Evolutionary conservation across 2,329 filamentous ascomycete genomes (phyloP).

Genomic region (Cercospora sp.): DNA sequence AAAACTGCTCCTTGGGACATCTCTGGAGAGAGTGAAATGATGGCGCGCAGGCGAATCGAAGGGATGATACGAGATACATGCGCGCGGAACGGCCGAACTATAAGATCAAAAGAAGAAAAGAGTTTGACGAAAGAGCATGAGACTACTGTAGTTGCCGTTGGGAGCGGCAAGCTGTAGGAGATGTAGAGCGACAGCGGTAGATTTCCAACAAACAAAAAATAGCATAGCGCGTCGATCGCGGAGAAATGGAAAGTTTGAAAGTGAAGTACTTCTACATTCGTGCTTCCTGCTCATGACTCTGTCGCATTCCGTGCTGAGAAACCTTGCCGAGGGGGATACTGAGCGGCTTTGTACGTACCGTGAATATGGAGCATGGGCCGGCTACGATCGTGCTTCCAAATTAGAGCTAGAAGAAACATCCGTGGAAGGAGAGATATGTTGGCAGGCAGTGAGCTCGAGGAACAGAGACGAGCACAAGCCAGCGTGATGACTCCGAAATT

Average conservation of each 20-base stretch:
- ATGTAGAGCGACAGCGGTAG: not conserved
- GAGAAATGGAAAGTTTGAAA: no score
- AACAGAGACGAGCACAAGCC: no score
- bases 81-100: not conserved
- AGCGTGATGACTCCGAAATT: not conserved
- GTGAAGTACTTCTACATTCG: no score
- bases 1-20: not conserved
- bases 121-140: not conserved
- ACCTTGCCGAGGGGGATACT: no score
- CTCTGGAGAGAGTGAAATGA: not conserved
- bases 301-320: no score
- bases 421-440: no score
- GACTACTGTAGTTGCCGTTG: not conserved
- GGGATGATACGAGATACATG: not conserved
- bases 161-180: not conserved
- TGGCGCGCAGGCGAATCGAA: not conserved
- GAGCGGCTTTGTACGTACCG: no score
- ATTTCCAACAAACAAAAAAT: not conserved
- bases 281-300: no score
- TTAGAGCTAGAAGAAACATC: no score
- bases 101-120: not conserved
- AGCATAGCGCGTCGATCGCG: not conserved
- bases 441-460: no score
- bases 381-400: no score
- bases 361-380: no score